Base-by-base conservation (phyloP, 352 stramenopile species). In the Elongisporangium prolatum region DNA sequence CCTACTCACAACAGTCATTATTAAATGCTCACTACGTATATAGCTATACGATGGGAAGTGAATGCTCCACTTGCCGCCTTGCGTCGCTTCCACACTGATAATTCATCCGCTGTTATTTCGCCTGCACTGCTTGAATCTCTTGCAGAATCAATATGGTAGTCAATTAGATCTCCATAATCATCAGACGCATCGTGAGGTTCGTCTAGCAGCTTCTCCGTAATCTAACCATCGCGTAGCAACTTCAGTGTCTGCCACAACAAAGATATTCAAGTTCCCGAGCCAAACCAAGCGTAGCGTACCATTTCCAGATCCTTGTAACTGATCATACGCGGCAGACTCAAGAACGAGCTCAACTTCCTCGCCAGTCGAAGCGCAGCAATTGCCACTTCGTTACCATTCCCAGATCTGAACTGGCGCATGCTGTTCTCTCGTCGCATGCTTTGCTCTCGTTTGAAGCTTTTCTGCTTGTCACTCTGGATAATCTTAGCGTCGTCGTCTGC, bases 231-330 rank as follows among this genome's bases (percentile, higher is more conserved):
- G 16, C 18, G 21, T 34, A 49, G 2, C 34, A 17, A 44, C 34
- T 2, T 44, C 10, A 21, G 8, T 55, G 2, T 14, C n/a, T 13
- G 21, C 9, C 17, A n/a, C 18, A 44, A 34, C 4, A 55, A 2
- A 21, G 2, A 25, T 14, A 14, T 16, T 44, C 34, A n/a, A n/a
- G n/a, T 4, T 9, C 17, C 10, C 5, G 24, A 21, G 52, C 13
- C 4, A 16, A n/a, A n/a, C n/a, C n/a, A n/a, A n/a, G n/a, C n/a
- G n/a, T n/a, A n/a, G 44, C 67, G 18, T 38, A 86, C 80, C 67
- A 76, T 71, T 66, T 91, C 79, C 3, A 91, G 56, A 21, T 91
- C 81, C 16, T 74, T 65, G 61, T 87, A 89, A 57, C 81, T 91
- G 60, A 91, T 89, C 38, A 85, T 72, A 17, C 79, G 80, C 10